Evolutionary conservation across 164 flowering plant genomes (phyloP).

Genomic region (Magnolia changhungtana): DNA sequence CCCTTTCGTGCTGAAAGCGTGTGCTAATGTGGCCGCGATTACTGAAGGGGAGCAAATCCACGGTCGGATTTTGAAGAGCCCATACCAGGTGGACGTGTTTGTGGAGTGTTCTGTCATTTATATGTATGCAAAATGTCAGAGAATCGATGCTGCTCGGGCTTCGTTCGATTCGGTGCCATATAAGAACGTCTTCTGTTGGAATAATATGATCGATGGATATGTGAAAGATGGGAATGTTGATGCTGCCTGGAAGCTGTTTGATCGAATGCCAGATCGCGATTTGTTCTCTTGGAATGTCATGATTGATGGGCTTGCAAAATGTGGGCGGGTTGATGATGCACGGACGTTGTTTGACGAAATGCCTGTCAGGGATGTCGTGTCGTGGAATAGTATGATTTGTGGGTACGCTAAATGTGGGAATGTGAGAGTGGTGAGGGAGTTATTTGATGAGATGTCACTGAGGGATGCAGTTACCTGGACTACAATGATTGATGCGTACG

Average conservation of each 20-base stretch:
- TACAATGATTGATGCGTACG: slow-evolving; percentile 1
- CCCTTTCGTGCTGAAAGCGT: slow-evolving; percentile 11
- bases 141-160: background rate
- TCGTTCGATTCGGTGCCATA: slow-evolving; percentile 1
- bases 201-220: slow-evolving; percentile 17
- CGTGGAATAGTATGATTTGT: slow-evolving; percentile 17
- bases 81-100: slow-evolving; percentile 11
- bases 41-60: slow-evolving; percentile 15
- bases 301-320: slow-evolving; percentile 10
- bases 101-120: slow-evolving; percentile 1
- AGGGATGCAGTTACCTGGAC: slow-evolving; percentile 17
- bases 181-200: slow-evolving; percentile 8
- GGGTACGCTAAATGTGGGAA: slow-evolving; percentile 12
- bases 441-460: slow-evolving; percentile 10
- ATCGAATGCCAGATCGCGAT: slow-evolving; percentile 9
- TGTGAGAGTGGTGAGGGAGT: slow-evolving; percentile 5
- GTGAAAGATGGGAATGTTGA: slow-evolving; percentile 3
- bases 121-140: slow-evolving; percentile 7
- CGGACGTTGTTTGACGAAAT: slow-evolving; percentile 10
- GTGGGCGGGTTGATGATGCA: slow-evolving; percentile 10
- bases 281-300: slow-evolving; percentile 16
- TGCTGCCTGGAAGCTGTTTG: slow-evolving; percentile 9
- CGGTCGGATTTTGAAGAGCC: slow-evolving; percentile 9
- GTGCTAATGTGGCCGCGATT: background rate
- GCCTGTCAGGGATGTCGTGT: slow-evolving; percentile 10